Conservation (phyloP, 106 monocot species). For the Ottelia alismoides region DNA sequence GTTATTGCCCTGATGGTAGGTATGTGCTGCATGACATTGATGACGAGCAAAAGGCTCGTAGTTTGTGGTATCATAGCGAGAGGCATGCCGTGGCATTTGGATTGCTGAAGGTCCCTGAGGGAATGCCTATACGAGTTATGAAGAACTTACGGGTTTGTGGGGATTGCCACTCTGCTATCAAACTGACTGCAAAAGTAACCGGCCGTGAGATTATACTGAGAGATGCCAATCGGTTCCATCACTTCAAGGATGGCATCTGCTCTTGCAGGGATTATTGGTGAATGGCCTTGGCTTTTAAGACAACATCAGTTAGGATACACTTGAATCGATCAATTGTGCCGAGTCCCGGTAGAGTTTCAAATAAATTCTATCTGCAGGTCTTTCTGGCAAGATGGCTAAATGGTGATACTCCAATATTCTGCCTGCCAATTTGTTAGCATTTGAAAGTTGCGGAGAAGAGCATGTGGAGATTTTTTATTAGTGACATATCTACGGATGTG, state of each 20-base stretch:
- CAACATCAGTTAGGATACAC: too few relatives aligned
- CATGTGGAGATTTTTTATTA: too few relatives aligned
- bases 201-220: conserved; percentile 57
- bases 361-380: too few relatives aligned
- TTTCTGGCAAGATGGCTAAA: too few relatives aligned
- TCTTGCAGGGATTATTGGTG: conserved; percentile 88
- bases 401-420: too few relatives aligned
- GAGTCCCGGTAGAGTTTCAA: too few relatives aligned
- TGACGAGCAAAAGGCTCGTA: conserved; percentile 62
- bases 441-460: too few relatives aligned
- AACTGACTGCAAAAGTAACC: conserved; percentile 51
- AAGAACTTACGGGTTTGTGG: conserved; percentile 80
- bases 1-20: conserved; percentile 58
- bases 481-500: too few relatives aligned
- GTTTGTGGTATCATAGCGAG: conserved; percentile 60
- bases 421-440: too few relatives aligned
- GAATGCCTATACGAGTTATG: conserved; percentile 61
- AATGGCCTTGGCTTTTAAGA: too few relatives aligned
- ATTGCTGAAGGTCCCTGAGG: conserved; percentile 50
- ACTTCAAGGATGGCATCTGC: conserved; percentile 66
- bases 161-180: conserved; percentile 68
- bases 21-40: conserved; percentile 78
- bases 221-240: conserved; percentile 82
- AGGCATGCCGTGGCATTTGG: conserved; percentile 73
- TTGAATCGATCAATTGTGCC: too few relatives aligned